A percentile compares a stretch with the other conserved stretches of the same genome.
Conservation (phyloP, 306 rosid species). For the Pachyrhizus erosus region DNA sequence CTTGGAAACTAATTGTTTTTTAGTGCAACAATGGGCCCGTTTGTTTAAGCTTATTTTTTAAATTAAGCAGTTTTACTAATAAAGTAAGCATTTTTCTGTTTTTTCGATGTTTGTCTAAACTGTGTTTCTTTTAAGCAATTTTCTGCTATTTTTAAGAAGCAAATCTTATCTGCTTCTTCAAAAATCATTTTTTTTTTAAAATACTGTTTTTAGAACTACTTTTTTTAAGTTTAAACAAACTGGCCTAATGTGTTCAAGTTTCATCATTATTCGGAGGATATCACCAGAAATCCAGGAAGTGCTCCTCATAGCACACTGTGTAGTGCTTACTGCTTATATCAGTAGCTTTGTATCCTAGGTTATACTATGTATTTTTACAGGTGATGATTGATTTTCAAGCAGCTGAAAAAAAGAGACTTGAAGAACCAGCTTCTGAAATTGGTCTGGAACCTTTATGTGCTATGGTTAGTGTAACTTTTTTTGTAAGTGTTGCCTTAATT, state of each 20-base stretch:
- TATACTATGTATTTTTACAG: slow-evolving; percentile 49
- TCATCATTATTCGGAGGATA: slow-evolving; percentile 5
- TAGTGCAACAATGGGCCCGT: background rate
- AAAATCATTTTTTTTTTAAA: too few relatives aligned
- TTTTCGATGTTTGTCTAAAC: too few relatives aligned
- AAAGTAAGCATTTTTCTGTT: too few relatives aligned
- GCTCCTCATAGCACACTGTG: background rate
- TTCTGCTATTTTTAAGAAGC: too few relatives aligned
- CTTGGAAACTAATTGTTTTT: slow-evolving; percentile 17
- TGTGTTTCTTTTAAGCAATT: too few relatives aligned
- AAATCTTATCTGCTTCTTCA: too few relatives aligned
- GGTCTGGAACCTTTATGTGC: slow-evolving; percentile 96
- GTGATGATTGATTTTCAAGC: slow-evolving; percentile 99
- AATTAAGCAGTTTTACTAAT: too few relatives aligned
- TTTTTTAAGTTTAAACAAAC: too few relatives aligned
- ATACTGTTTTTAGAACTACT: too few relatives aligned
- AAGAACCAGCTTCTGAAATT: slow-evolving; percentile 96
- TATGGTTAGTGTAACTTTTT: slow-evolving; percentile 68
- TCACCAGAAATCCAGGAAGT: slow-evolving; percentile 13
- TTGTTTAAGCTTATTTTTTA: too few relatives aligned
- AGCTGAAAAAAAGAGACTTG: slow-evolving; percentile 87
- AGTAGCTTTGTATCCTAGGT: slow-evolving; percentile 27
- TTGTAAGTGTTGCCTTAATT: slow-evolving; percentile 3
- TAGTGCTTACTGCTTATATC: slow-evolving; percentile 28
- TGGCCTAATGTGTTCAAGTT: slow-evolving; percentile 27